phyloP scores from a whole-genome alignment of 2,329 filamentous ascomycete species.

The Lachnellula arida region DNA sequence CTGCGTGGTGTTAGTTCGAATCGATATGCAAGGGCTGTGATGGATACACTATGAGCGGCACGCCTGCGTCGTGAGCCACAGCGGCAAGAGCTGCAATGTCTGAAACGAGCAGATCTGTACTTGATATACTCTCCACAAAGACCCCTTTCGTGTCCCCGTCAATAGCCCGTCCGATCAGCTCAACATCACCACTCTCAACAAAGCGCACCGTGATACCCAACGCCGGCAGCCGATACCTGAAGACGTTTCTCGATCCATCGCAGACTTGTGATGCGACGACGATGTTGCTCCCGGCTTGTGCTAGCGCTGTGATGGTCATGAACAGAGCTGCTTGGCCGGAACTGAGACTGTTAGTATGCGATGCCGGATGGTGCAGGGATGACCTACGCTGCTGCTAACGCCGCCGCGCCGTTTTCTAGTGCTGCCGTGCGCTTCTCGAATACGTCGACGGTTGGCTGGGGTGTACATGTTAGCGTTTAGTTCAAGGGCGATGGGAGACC shows the following conservation, averaged over 20 bases:
- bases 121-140: constrained; percentile 64
- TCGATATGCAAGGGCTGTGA: no score
- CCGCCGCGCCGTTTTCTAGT: constrained; percentile 62
- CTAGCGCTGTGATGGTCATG: constrained; percentile 60
- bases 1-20: no score
- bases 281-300: constrained; percentile 61
- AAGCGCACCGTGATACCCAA: constrained; percentile 63
- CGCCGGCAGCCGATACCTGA: constrained; percentile 60
- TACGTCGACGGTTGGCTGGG: constrained; percentile 46
- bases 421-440: constrained; percentile 65
- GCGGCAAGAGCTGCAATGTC: constrained; percentile 61
- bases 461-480: no score
- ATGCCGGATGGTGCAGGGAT: constrained; percentile 46
- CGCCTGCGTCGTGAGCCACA: constrained; percentile 54
- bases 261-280: constrained; percentile 61
- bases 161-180: constrained; percentile 55
- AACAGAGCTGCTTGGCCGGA: constrained; percentile 35
- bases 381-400: constrained; percentile 58
- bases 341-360: neutral
- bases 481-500: no score
- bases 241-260: constrained; percentile 63
- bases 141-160: constrained; percentile 64
- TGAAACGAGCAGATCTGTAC: constrained; percentile 63
- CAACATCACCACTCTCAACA: constrained; percentile 53
- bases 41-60: constrained; percentile 37